A percentile compares a stretch with the other conserved stretches of the same genome.
phyloP scores from a whole-genome alignment of 768 basidiomycete genomes.

The Pleurotus tuber-regium region DNA sequence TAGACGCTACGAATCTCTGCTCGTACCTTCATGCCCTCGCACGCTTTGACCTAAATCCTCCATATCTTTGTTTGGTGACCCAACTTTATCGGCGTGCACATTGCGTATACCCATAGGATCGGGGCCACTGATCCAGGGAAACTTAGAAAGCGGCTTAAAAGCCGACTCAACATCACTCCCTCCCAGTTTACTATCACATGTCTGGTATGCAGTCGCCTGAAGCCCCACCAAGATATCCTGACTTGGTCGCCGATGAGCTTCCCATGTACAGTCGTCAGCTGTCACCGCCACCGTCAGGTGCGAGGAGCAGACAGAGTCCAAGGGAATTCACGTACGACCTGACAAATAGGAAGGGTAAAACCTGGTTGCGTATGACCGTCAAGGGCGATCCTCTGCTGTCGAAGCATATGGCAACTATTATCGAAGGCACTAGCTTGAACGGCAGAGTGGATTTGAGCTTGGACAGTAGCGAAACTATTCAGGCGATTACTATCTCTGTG shows the following conservation, averaged over 20 bases:
- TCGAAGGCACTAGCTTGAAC: constrained; percentile 31
- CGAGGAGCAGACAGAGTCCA: neutral
- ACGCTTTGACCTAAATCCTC: too few relatives aligned
- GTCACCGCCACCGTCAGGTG: neutral
- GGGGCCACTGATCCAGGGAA: too few relatives aligned
- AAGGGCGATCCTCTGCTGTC: constrained; percentile 1
- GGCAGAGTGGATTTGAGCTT: constrained; percentile 34
- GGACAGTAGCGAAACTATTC: constrained; percentile 41
- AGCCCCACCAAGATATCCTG: neutral
- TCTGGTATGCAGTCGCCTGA: neutral
- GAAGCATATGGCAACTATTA: constrained; percentile 29
- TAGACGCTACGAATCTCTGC: neutral
- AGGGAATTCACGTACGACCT: constrained; percentile 3
- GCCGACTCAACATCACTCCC: neutral
- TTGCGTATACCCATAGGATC: too few relatives aligned
- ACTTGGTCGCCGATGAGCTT: neutral
- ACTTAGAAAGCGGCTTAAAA: neutral
- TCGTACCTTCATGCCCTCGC: too few relatives aligned
- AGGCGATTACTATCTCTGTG: constrained; percentile 48
- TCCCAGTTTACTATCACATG: neutral
- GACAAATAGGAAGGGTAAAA: constrained; percentile 7
- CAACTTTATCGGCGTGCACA: neutral
- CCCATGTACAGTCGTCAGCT: neutral
- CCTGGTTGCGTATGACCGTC: constrained; percentile 3
- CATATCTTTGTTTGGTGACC: neutral